Base-by-base conservation (phyloP, 2,329 filamentous ascomycete genomes). In the Alternaria arbusti region DNA sequence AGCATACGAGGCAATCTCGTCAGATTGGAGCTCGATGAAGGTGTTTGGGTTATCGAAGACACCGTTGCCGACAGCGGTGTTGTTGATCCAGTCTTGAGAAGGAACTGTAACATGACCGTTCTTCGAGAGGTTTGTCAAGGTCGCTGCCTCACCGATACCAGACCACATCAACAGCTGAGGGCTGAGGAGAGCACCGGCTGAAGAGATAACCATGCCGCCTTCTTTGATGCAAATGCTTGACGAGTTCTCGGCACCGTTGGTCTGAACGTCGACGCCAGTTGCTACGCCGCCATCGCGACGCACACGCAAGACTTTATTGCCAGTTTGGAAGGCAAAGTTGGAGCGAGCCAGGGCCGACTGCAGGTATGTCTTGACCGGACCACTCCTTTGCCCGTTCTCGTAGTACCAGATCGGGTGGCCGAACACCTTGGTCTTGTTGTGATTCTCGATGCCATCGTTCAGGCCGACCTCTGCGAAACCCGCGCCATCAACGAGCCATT, bases 11-110 rank as follows among this genome's bases (percentile, higher is more conserved):
- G 82, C 59, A 51, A 87, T 72, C 3, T 74, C 65, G 1, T 83
- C 78, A 4, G 75, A 75, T 2, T 79, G 79, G 2, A 86, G 77
- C 66, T 84, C 82, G 71, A 86, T 84, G 64, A 84, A 86, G 2
- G 85, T 87, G 64, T 87, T 86, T 6, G 86, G 85, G 68, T 87
- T 87, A 69, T 87, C 85, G 65, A 86, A 87, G 26, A 87, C 81
- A 32, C 82, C 82, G 13, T 81, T 76, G 46, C 86, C 86, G 5
- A 88, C 82, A 5, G 80, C 78, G 0, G 79, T 79, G 69, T 84
- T 85, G 70, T 84, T 82, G 61, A 87, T 81, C 85, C 85, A 87
- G 22, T 81, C 75, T 8, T 77, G 74, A 3, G 81, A 63, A 4
- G 68, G 55, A 6, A 74, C 60, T 3, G 74, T 74, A 6, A 84